Conservation (phyloP, 139 green algal species). For the Chlamydomonas sp. region DNA sequence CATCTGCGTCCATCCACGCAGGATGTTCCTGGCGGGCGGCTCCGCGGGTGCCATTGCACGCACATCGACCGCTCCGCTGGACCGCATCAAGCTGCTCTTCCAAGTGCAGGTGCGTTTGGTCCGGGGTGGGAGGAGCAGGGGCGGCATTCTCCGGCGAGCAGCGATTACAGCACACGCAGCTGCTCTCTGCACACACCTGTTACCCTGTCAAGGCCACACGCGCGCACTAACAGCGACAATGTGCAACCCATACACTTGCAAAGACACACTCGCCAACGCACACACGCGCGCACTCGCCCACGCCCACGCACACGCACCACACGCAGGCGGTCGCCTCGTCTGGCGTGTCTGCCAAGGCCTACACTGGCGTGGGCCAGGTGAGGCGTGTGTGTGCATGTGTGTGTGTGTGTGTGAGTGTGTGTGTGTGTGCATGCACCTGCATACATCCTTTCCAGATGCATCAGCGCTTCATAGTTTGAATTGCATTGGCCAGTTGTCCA, state of each 20-base stretch:
- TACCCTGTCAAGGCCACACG: neutral
- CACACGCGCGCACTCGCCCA: neutral
- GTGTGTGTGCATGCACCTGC: too few species aligned
- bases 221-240: neutral
- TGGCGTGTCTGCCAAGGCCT: constrained; percentile 40
- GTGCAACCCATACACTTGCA: neutral
- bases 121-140: too few species aligned
- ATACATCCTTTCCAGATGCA: too few species aligned
- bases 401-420: too few species aligned
- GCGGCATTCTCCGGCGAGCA: too few species aligned
- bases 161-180: too few species aligned
- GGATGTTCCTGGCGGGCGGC: constrained; percentile 41
- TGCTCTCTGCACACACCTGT: neutral
- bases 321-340: constrained; percentile 29
- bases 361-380: constrained; percentile 83
- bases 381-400: too few species aligned
- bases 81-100: constrained; percentile 92
- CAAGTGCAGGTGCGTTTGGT: constrained; percentile 77
- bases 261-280: neutral
- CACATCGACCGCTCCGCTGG: constrained; percentile 33
- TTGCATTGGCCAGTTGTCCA: too few species aligned
- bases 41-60: constrained; percentile 31
- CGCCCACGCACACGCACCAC: neutral
- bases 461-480: too few species aligned
- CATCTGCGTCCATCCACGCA: too few species aligned